A percentile compares a stretch with the other conserved stretches of the same genome.
phyloP scores from a whole-genome alignment of 2,329 filamentous ascomycete species.

The Coniella vitis region DNA sequence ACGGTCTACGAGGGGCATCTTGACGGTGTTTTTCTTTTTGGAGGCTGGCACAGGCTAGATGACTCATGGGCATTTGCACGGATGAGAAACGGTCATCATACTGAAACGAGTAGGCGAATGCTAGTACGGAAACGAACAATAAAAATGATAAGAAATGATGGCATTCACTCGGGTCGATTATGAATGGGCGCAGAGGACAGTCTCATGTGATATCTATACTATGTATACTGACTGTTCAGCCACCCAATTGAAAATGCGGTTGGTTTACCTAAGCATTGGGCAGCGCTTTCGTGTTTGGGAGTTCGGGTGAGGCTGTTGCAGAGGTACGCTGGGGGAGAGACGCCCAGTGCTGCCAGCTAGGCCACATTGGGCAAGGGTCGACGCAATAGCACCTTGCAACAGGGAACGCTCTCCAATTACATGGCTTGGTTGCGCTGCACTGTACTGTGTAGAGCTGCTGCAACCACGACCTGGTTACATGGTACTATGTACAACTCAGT shows the following conservation, averaged over 20 bases:
- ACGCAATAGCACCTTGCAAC: not conserved
- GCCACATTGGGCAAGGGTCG: conserved; percentile 4
- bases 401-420: not conserved
- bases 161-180: not conserved
- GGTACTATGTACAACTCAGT: too few species aligned
- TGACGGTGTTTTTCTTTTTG: not conserved
- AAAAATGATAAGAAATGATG: not conserved
- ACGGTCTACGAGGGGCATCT: not conserved
- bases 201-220: too few species aligned
- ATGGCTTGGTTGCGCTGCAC: too few species aligned
- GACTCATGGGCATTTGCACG: not conserved
- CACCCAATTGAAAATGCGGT: too few species aligned
- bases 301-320: not conserved
- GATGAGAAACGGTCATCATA: not conserved
- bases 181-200: too few species aligned
- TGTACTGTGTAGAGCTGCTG: not conserved
- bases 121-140: not conserved
- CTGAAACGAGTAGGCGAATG: not conserved
- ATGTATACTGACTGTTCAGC: too few species aligned
- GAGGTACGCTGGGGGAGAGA: not conserved
- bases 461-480: conserved; percentile 2
- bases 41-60: not conserved
- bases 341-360: not conserved
- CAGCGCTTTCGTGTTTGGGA: not conserved
- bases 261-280: not conserved